Conservation (phyloP, 1,139 yeast genomes). For the Scheffersomyces quercinus region DNA sequence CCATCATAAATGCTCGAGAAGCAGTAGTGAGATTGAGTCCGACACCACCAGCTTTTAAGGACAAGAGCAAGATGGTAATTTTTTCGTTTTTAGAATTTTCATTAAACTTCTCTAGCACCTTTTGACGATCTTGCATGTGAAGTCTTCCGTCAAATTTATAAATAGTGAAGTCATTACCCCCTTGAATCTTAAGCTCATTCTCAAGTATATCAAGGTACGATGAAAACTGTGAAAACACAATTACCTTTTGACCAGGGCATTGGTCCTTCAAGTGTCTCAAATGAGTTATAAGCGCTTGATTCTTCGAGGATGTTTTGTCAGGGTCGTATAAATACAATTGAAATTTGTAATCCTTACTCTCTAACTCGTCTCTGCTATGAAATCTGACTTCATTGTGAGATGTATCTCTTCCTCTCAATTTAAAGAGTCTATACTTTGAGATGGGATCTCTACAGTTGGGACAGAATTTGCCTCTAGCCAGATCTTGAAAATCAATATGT, state of each 20-base stretch:
- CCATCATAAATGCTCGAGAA: conserved; percentile 86
- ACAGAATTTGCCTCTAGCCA: conserved; percentile 41
- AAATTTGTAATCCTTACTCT: conserved; percentile 24
- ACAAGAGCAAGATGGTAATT: conserved; percentile 63
- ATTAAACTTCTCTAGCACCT: conserved; percentile 58
- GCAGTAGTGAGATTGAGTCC: conserved; percentile 90
- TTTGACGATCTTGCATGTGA: conserved; percentile 63
- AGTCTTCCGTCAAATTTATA: conserved; percentile 83
- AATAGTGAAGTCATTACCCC: conserved; percentile 44
- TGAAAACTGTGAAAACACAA: conserved; percentile 91
- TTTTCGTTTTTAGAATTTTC: conserved; percentile 24
- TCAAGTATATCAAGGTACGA: conserved; percentile 78
- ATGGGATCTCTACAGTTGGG: conserved; percentile 59
- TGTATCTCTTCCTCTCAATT: conserved; percentile 30
- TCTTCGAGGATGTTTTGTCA: conserved; percentile 65
- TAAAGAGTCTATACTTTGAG: conserved; percentile 45
- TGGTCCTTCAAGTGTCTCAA: conserved; percentile 53
- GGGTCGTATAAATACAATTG: conserved; percentile 49
- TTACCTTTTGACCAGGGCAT: conserved; percentile 68
- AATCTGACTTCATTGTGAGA: conserved; percentile 34
- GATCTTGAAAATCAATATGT: conserved; percentile 54
- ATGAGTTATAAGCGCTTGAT: conserved; percentile 67
- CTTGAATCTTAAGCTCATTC: conserved; percentile 51
- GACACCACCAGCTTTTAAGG: conserved; percentile 94
- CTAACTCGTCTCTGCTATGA: conserved; percentile 23